Evolutionary conservation across 2,329 filamentous ascomycete genomes (phyloP), one percentile per base, ranked within the genome.

Genomic region (Elsinoe perseae): DNA sequence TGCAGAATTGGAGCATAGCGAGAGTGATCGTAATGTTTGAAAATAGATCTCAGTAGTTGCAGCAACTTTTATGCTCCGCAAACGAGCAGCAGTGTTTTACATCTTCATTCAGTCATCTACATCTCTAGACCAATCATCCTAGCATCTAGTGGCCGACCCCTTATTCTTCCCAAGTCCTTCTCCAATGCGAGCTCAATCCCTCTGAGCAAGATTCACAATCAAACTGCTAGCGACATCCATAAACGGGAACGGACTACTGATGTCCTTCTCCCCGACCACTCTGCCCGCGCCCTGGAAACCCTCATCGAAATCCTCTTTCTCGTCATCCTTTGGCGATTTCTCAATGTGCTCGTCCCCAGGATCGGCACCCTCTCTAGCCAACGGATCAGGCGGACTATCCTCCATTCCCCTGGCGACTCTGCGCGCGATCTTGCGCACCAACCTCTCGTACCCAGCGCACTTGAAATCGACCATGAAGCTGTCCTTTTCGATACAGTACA

Each of bases 391-490:
- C 54, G 58, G 36, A 34, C 57, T 56, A 28, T 54, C 57, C 18
- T 57, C 53, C 21, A 53, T 57, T 21, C 61, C 58, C 23, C 54
- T 61, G 40, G 44, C 66, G 34, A 69, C 63, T 43, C 70, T 67
- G 23, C 63, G 61, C 6, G 72, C 69, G 46, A 77, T 67, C 4
- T 71, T 69, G 8, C 66, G 64, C 2, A 85, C 82, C 50, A 92
- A 85, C 56, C 93, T 89, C 74, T 98, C 93, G 72, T 98, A 98
- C 18, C 93, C 93, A 12, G 93, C 91, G 70, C 92, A 97, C 70
- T 96, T 97, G 78, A 98, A 98, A 70, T 98, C 93, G 50, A 98
- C 93, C 60, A 98, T 85, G 71, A 92, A 97, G 62, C 93, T 92
- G 56, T 88, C 86, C 57, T 84, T 83, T 70, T 97, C 92, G 76